Percentiles rank a stretch among this genome's conserved stretches.
These are phyloP conservation scores for Clathrus columnatus DNA, from an alignment of 768 basidiomycete genomes.

Conservation along the genomic window DNA sequence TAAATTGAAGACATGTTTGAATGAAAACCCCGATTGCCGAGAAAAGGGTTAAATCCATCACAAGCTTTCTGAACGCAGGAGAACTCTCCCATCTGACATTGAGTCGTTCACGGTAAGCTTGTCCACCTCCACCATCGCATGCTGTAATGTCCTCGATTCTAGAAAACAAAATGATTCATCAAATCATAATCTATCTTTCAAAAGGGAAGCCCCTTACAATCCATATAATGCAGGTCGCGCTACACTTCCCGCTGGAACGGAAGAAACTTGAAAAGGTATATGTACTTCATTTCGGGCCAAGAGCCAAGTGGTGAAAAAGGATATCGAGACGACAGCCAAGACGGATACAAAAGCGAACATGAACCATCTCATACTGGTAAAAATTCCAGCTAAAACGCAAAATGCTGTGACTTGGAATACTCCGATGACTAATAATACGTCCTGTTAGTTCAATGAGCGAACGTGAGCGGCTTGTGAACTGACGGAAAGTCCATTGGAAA, in stretches of 20 bases:
- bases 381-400: not conserved
- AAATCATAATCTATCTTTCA: too few species aligned
- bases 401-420: too few species aligned
- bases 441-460: not conserved
- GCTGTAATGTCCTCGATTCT: conserved; percentile 10
- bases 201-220: too few species aligned
- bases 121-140: not conserved
- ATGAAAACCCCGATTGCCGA: not conserved
- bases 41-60: not conserved
- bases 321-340: not conserved
- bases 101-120: conserved; percentile 2
- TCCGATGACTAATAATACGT: not conserved
- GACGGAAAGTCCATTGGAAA: conserved; percentile 10
- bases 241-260: not conserved
- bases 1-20: not conserved
- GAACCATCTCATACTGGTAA: not conserved
- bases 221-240: conserved; percentile 1
- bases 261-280: conserved; percentile 4
- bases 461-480: too few species aligned
- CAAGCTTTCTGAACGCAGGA: not conserved
- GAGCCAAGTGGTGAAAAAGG: not conserved
- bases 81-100: not conserved
- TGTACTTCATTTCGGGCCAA: not conserved
- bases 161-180: not conserved
- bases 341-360: not conserved